Evolutionary conservation across 208 protist genomes (phyloP), one percentile per base, ranked within the genome.

Genomic region (Acanthamoeba pearcei): DNA sequence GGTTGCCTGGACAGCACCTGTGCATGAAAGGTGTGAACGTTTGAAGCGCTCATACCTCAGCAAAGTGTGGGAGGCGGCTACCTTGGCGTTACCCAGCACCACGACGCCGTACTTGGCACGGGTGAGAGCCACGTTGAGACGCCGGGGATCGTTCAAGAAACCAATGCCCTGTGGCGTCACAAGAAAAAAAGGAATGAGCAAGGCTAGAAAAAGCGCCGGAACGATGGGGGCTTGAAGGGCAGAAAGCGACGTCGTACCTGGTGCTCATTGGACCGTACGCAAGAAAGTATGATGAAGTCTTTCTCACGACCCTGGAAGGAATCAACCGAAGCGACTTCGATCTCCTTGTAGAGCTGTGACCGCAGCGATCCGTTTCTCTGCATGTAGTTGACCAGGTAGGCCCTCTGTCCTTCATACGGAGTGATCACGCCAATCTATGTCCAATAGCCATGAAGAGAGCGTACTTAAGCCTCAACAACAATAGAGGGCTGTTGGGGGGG

Each of bases 221-320:
- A 35, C 32, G 32, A 35, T 35, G 32, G 32, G 32, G 32, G 32
- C 32, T 70, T 35, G 32, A 70, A 32, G n/a, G 3, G 19, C 9
- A 0, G n/a, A 70, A 70, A 86, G 53, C 10, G 49, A 29, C 51
- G 13, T 80, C 10, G 35, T 35, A 80, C 72, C 72, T 98, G 97
- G 32, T 98, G 91, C 13, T 99, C 97, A 95, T 99, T 99, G 29
- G 97, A 98, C 55, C 99, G 97, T 1, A 99, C 99, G 97, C 99
- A 99, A 1, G 98, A 99, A 5, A 99, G 95, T 46, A 99, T 99
- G 92, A 99, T 99, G 95, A 98, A 99, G 92, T 99, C 99, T 93
- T 99, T 99, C 97, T 99, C 99, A 89, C 99, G 96, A 1, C 99
- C 99, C 96, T 99, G 99, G 97, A 99, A 99, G 9, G 98, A 97